Evolutionary conservation across 305 asterid genomes (phyloP), one percentile per base, ranked within the genome.

Genomic region (Fraxinus sp.): DNA sequence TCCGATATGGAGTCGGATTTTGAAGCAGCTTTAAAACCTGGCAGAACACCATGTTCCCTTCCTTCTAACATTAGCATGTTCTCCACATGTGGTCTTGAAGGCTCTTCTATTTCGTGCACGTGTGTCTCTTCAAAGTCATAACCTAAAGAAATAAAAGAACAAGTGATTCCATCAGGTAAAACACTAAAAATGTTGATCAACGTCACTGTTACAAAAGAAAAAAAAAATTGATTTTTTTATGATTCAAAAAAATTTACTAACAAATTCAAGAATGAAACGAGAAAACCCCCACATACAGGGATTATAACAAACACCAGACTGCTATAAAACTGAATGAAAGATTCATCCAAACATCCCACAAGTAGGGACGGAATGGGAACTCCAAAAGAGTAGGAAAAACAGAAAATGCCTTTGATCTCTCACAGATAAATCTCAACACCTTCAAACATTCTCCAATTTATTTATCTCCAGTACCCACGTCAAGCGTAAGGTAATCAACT

Each of bases 81-180:
- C 80, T 89, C 92, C 76, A 77, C 82, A 75, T 87, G 89, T 49
- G 84, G 92, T 82, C 82, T 84, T 82, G 95, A 85, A 86, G 98
- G 94, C 82, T 94, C 99, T 84, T 96, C 98, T 81, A 91, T 88
- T 83, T 94, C 97, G 87, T 94, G 97, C 80, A 94, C 90, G 82
- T 90, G 89, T 36, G 88, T 87, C 78, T 89, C 98, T 91, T 90
- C 94, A 83, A 93, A 90, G 79, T 93, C 93, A 83, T 91, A 91
- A 85, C 94, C 99, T 96, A 81, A 55, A 74, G 16, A 39, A 24
- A 57, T 62, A 76, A 81, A 36, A 71, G 82, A 52, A 79, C 59
- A 68, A 44, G 76, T 84, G 59, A 80, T 77, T 79, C 55, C 18
- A 35, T 35, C 35, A 52, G 39, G n/a, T 35, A 75, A 71, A 79